A percentile compares a stretch with the other conserved stretches of the same genome.
Evolutionary conservation across 2,329 filamentous ascomycete species (phyloP).

Genomic region (Fusarium verrucosum): DNA sequence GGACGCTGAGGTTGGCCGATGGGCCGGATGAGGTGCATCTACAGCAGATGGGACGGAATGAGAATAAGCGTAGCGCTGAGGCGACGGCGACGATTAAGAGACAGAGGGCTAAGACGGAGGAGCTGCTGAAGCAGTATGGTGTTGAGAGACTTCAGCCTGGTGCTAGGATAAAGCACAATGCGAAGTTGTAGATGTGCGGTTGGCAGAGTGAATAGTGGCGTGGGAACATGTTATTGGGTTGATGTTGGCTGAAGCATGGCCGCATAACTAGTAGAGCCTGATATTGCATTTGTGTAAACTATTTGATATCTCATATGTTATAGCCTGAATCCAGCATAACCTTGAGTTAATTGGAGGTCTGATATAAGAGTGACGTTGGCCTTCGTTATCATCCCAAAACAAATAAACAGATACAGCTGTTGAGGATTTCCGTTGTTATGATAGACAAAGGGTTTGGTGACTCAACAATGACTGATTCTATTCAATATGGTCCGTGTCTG

Average conservation of each 20-base stretch:
- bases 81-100: conserved; percentile 68
- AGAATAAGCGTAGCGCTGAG: conserved; percentile 74
- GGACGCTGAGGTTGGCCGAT: conserved; percentile 87
- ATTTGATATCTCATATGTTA: background rate
- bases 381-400: background rate
- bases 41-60: conserved; percentile 80
- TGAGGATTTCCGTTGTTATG: background rate
- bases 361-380: background rate
- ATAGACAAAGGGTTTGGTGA: background rate
- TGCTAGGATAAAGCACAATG: conserved; percentile 56
- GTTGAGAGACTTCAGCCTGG: conserved; percentile 60
- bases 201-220: conserved; percentile 22
- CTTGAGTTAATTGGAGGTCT: background rate
- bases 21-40: conserved; percentile 96
- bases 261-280: background rate
- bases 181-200: conserved; percentile 55
- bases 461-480: background rate
- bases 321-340: background rate
- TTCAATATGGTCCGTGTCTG: background rate
- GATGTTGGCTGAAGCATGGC: background rate
- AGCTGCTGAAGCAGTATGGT: conserved; percentile 70
- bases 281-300: background rate
- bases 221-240: conserved; percentile 1
- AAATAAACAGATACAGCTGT: background rate
- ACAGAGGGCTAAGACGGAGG: conserved; percentile 72